phyloP scores from a whole-genome alignment of 805 yeast species.

The Maudiozyma saulgeensis region DNA sequence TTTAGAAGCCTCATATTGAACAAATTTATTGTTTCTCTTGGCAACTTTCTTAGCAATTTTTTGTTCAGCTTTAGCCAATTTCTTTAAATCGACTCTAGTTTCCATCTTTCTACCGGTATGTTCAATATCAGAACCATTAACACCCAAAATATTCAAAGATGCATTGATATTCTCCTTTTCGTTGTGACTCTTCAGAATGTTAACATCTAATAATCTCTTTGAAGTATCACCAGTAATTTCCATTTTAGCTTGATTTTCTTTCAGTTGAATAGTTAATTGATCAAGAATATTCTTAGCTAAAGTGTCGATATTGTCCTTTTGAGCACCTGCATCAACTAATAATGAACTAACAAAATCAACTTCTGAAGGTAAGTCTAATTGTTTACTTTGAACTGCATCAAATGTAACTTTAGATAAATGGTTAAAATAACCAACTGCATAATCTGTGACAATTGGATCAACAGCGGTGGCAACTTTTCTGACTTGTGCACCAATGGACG shows the following conservation, averaged over 20 bases:
- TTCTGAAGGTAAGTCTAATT: constrained; percentile 58
- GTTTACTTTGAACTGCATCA: constrained; percentile 73
- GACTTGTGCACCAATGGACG: constrained; percentile 44
- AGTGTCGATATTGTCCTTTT: constrained; percentile 40
- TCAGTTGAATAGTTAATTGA: constrained; percentile 42
- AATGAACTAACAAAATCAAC: constrained; percentile 56
- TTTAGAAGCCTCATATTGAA: constrained; percentile 89
- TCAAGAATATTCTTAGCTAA: constrained; percentile 40
- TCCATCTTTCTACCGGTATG: constrained; percentile 88
- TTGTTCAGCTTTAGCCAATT: constrained; percentile 92
- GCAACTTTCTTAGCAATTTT: constrained; percentile 97
- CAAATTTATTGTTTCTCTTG: constrained; percentile 71
- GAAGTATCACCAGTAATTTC: constrained; percentile 81
- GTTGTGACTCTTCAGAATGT: constrained; percentile 54
- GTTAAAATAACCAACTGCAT: constrained; percentile 84
- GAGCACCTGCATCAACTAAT: constrained; percentile 78
- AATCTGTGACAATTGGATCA: constrained; percentile 78
- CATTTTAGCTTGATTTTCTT: constrained; percentile 61
- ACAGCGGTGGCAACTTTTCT: constrained; percentile 80
- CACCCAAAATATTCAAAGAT: constrained; percentile 67
- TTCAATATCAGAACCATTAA: constrained; percentile 74
- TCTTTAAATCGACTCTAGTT: constrained; percentile 90
- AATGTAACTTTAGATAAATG: constrained; percentile 70
- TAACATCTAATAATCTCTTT: constrained; percentile 71
- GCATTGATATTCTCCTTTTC: constrained; percentile 64